A percentile compares a stretch with the other conserved stretches of the same genome.
Evolutionary conservation across 2,329 filamentous ascomycete species (phyloP).

Genomic region (Aspergillus candidus): DNA sequence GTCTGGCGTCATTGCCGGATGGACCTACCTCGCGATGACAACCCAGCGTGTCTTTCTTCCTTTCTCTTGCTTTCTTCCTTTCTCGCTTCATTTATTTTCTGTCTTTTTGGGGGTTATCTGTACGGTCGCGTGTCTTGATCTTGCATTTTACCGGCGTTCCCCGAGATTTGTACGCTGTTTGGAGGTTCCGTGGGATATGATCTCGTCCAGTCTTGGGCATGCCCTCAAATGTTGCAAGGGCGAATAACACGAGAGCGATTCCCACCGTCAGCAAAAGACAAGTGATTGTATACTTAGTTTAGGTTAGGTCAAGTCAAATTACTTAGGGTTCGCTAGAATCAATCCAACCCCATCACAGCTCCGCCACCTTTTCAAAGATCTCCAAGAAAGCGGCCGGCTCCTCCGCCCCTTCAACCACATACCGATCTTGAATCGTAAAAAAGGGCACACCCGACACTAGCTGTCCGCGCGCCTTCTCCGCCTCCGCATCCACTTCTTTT

Average conservation of each 20-base stretch:
- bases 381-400: constrained; percentile 61
- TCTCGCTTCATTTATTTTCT: constrained; percentile 1
- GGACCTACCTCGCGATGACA: not conserved
- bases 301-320: too few relatives aligned
- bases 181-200: too few relatives aligned
- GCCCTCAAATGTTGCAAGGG: too few relatives aligned
- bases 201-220: too few relatives aligned
- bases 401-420: constrained; percentile 65
- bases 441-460: constrained; percentile 65
- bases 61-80: constrained; percentile 3
- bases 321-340: not conserved
- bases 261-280: not conserved
- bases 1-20: not conserved
- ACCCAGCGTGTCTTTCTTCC: constrained; percentile 3
- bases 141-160: too few relatives aligned
- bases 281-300: not conserved
- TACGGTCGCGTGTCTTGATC: not conserved
- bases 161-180: too few relatives aligned
- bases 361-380: constrained; percentile 55
- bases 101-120: constrained; percentile 2
- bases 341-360: constrained; percentile 10
- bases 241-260: too few relatives aligned
- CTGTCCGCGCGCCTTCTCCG: constrained; percentile 46
- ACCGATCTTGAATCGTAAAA: constrained; percentile 64
- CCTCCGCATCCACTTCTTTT: constrained; percentile 53